These are phyloP conservation scores for Penicillium pulvis DNA, from an alignment of 495 filamentous ascomycete species.

Conservation along the genomic window DNA sequence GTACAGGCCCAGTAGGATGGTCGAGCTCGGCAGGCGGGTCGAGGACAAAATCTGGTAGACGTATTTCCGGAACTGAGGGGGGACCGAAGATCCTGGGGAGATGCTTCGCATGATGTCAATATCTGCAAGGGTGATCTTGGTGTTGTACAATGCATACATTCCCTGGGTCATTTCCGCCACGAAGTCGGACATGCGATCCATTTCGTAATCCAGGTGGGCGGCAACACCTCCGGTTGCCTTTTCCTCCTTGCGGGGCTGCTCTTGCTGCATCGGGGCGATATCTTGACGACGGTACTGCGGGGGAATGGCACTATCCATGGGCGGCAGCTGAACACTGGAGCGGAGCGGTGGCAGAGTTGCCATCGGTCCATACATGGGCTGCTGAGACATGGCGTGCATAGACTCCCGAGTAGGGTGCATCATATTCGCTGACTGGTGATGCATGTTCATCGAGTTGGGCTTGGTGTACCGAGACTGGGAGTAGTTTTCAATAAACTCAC, in stretches of 20 bases:
- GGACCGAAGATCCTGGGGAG: constrained; percentile 64
- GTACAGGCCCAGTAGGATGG: constrained; percentile 89
- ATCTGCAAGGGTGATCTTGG: constrained; percentile 65
- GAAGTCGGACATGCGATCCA: constrained; percentile 97
- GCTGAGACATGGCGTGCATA: constrained; percentile 33
- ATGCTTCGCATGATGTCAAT: constrained; percentile 79
- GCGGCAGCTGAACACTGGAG: constrained; percentile 46
- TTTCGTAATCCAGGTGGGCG: constrained; percentile 96
- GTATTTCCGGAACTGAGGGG: constrained; percentile 88
- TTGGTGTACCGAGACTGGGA: constrained; percentile 47
- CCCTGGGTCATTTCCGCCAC: constrained; percentile 89
- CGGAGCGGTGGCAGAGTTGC: constrained; percentile 46
- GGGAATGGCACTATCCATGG: constrained; percentile 45
- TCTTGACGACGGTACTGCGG: constrained; percentile 51
- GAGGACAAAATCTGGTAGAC: constrained; percentile 92
- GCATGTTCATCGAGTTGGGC: constrained; percentile 42
- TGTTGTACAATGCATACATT: constrained; percentile 69
- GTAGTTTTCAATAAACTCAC: constrained; percentile 54
- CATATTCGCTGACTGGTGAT: constrained; percentile 32
- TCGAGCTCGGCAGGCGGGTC: constrained; percentile 91
- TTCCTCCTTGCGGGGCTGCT: constrained; percentile 53
- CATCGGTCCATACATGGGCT: constrained; percentile 44
- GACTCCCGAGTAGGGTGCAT: constrained; percentile 37
- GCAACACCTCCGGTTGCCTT: constrained; percentile 83
- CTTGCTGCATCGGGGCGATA: constrained; percentile 33